phyloP scores from a whole-genome alignment of 1,139 yeast genomes.

The Suhomyces bokatorum region DNA sequence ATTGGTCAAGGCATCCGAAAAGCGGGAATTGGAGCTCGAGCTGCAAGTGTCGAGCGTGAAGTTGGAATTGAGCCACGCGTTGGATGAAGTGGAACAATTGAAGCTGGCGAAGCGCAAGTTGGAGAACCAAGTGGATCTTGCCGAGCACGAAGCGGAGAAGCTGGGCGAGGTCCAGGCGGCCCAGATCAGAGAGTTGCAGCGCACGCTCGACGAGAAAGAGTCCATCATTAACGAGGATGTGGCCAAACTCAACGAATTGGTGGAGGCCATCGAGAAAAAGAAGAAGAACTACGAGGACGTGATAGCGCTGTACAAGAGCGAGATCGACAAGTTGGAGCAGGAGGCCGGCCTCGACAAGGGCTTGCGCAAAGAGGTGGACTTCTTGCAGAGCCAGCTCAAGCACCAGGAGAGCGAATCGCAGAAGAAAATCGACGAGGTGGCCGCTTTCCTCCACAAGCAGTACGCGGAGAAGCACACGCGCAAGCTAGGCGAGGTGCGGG shows the following conservation, averaged over 20 bases:
- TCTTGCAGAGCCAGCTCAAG: slow-evolving; percentile 16
- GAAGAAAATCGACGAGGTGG: slow-evolving; percentile 25
- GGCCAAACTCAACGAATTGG: slow-evolving; percentile 22
- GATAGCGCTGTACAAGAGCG: slow-evolving; percentile 12
- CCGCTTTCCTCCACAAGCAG: slow-evolving; percentile 26
- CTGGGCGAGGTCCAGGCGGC: slow-evolving; percentile 3
- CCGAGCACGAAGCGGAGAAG: slow-evolving; percentile 13
- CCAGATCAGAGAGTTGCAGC: slow-evolving; percentile 9
- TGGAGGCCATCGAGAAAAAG: slow-evolving; percentile 19
- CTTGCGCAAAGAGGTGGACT: slow-evolving; percentile 14
- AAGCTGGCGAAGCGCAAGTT: slow-evolving; percentile 12
- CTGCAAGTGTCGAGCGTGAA: slow-evolving; percentile 5
- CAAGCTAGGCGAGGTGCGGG: slow-evolving; percentile 19
- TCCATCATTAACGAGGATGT: slow-evolving; percentile 24
- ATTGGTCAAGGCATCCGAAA: slow-evolving; percentile 14
- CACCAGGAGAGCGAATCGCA: slow-evolving; percentile 21
- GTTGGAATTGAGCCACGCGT: not conserved
- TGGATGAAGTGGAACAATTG: slow-evolving; percentile 12
- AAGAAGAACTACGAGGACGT: slow-evolving; percentile 16
- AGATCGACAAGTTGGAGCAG: slow-evolving; percentile 18
- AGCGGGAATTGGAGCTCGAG: slow-evolving; percentile 7
- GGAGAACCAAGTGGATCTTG: slow-evolving; percentile 13
- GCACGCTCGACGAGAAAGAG: slow-evolving; percentile 20
- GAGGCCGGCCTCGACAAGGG: slow-evolving; percentile 9
- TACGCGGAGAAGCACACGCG: slow-evolving; percentile 27